Base-by-base conservation (phyloP, 805 yeast species). In the Starmerella roubikii region DNA sequence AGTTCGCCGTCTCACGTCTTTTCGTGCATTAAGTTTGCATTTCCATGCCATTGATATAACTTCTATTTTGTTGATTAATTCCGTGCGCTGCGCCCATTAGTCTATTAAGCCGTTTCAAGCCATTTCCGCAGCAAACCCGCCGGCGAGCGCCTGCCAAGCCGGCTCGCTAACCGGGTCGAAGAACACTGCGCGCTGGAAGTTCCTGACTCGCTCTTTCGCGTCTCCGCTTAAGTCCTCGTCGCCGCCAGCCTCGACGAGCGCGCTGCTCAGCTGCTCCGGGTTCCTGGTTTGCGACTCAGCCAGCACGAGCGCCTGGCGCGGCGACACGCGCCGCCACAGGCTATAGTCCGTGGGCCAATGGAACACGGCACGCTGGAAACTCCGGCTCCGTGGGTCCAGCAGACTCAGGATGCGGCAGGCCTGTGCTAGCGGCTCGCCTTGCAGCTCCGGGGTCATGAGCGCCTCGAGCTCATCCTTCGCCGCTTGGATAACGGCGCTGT, bases 331-430 rank as follows among this genome's bases (percentile, higher is more conserved):
- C 23, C 62, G 64, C 97, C 97, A 88, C 4, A 80, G 67, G 13
- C 62, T 60, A 41, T 65, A 64, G 48, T 78, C 80, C 28, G 69
- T 67, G 1, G 96, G 96, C 61, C 81, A 78, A 50, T 80, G 60
- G 45, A 78, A 61, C 0, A 88, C 84, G 10, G 74, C 68, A 49
- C 77, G 69, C 54, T 78, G 81, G 80, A 88, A 78, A 6, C 60
- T 57, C 2, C 65, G 53, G 20, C 55, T 43, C 18, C 36, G 9
- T 47, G 46, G 35, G 17, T 46, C 40, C 3, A 52, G 40, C 16
- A 43, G 32, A 9, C 43, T 28, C 9, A 47, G 36, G 10, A 49
- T 35, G 12, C 24, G 37, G 35, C 50, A 41, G 3, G 41, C 44
- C 1, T 50, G 54, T 19, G 77, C 47, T 25, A 67, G 62, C 34